Base-by-base conservation (phyloP, 1,139 yeast species). In the Kurtzmaniella quercitrusa region DNA sequence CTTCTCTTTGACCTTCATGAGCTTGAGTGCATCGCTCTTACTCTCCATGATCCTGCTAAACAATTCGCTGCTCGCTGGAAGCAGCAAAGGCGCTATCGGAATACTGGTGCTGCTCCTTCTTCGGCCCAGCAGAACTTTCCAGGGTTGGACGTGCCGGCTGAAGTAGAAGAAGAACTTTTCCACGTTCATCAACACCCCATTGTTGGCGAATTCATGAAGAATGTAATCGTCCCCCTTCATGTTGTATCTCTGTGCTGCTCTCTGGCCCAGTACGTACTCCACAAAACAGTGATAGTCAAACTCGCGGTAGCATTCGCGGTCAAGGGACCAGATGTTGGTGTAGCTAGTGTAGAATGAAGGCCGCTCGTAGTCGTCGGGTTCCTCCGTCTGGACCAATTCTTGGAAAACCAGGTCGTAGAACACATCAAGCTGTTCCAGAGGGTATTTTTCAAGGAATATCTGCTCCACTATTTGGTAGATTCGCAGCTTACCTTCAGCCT, bases 101-200 rank as follows among this genome's bases (percentile, higher is more conserved):
- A 31, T 21, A n/a, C n/a, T n/a, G n/a, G 16, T 10, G 21, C 27
- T 36, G 16, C 24, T 19, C 21, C 24, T 36, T 14, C 38, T 36
- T n/a, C 18, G 18, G 12, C 15, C 21, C 4, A 27, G 25, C 3
- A 9, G 8, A 11, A 36, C 38, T 36, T 36, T 36, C 38, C 38
- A 43, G 17, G 46, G 44, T 21, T 41, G 34, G 3, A 45, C 42
- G 16, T 44, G 33, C 11, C 42, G 29, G 19, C 34, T 19, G 39
- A 31, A 42, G 24, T 46, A 46, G 27, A 31, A 41, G 19, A 36
- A 47, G 34, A 47, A 45, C 27, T 46, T 45, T 12, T 40, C 45
- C 10, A 47, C 44, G 27, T 47, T 47, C 48, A 46, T 46, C 14
- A 41, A 29, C n/a, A 47, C 14, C 4, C 44, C 50, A 15, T 47